Evolutionary conservation across 306 rosid species (phyloP).

Genomic region (Lathyrus tuberosus): DNA sequence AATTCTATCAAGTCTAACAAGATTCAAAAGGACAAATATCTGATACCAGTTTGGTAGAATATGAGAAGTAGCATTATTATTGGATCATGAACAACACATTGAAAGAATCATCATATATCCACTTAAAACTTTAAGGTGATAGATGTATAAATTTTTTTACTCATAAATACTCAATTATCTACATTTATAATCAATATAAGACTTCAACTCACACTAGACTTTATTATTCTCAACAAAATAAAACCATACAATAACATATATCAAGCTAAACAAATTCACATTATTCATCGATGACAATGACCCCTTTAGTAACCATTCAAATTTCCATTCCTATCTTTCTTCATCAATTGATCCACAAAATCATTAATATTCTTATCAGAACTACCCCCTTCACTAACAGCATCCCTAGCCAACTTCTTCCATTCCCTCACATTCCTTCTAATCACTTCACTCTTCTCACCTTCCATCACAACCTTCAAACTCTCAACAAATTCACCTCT

Average conservation of each 20-base stretch:
- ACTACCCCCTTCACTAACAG: constrained; percentile 55
- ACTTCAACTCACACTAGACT: no score
- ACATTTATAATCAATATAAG: no score
- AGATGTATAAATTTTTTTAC: no score
- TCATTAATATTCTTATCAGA: constrained; percentile 49
- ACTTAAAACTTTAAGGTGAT: no score
- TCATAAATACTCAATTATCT: no score
- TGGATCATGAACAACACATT: no score
- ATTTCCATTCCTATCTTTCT: constrained; percentile 27
- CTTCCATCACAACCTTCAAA: constrained; percentile 59
- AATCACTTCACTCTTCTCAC: constrained; percentile 49
- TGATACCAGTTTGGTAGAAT: no score
- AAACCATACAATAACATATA: neutral
- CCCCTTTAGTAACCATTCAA: constrained; percentile 27
- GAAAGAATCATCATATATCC: no score
- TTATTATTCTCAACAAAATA: neutral
- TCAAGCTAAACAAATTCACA: neutral
- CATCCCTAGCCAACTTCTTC: constrained; percentile 55
- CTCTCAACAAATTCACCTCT: constrained; percentile 50
- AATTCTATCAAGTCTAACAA: neutral
- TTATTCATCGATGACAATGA: neutral
- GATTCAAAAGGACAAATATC: constrained; percentile 2
- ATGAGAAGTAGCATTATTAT: no score
- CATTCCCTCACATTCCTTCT: constrained; percentile 47
- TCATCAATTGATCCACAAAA: constrained; percentile 48